Evolutionary conservation across 305 asterid genomes (phyloP).

Genomic region (Nicotiana rustica): DNA sequence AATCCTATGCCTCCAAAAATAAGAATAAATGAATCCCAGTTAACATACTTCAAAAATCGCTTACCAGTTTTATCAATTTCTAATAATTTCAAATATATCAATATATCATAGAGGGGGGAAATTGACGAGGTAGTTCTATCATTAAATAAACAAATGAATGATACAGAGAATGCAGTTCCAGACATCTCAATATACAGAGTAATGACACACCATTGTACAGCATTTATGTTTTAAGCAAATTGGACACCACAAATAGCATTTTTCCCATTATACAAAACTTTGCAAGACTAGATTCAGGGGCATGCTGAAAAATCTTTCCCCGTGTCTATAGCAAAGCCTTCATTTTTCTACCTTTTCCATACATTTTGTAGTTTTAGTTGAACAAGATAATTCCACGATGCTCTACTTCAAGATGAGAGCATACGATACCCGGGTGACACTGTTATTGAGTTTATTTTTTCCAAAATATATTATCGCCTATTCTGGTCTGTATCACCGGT

Average conservation of each 20-base stretch:
- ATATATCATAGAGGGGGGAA: too few species aligned
- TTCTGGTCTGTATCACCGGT: neutral
- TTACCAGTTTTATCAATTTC: neutral
- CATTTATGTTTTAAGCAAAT: neutral
- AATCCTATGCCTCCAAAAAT: neutral
- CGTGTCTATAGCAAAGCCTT: neutral
- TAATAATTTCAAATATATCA: neutral
- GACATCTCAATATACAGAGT: conserved; percentile 17
- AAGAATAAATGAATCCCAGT: neutral
- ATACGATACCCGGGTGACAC: neutral
- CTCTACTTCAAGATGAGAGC: conserved; percentile 2
- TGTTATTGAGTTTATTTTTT: neutral
- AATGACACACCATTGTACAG: neutral
- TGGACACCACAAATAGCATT: neutral
- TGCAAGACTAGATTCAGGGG: conserved; percentile 12
- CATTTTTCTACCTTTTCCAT: conserved; percentile 25
- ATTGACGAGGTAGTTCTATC: too few species aligned
- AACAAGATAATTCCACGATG: conserved; percentile 5
- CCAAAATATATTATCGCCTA: neutral
- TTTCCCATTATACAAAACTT: neutral
- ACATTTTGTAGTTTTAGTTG: conserved; percentile 4
- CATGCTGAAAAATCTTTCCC: conserved; percentile 18
- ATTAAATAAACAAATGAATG: conserved; percentile 4
- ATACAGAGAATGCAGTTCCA: neutral
- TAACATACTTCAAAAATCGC: conserved; percentile 17